phyloP scores from a whole-genome alignment of 331 rosid genomes.

The Phaseolus coccineus region DNA sequence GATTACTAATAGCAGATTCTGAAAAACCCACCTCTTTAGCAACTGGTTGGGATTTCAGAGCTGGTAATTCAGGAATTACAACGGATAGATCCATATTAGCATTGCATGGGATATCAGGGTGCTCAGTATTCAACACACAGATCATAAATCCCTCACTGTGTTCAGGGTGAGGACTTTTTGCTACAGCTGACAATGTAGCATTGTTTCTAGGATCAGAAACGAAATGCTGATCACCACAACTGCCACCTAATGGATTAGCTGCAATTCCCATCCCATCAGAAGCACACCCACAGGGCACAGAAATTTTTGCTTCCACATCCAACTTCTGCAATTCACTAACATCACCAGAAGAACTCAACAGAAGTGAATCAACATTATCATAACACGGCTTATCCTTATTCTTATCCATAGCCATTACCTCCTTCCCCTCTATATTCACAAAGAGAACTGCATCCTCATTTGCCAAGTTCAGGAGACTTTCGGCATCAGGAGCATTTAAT shows the following conservation, averaged over 20 bases:
- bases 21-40: constrained; percentile 46
- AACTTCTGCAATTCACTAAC: constrained; percentile 50
- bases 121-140: constrained; percentile 72
- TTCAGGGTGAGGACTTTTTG: constrained; percentile 39
- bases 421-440: constrained; percentile 57
- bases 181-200: constrained; percentile 37
- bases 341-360: constrained; percentile 55
- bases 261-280: constrained; percentile 40
- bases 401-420: constrained; percentile 16
- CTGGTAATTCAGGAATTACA: constrained; percentile 26
- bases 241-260: constrained; percentile 37
- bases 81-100: constrained; percentile 36
- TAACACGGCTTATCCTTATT: constrained; percentile 43
- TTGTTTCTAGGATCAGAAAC: constrained; percentile 49
- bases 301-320: constrained; percentile 36
- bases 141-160: constrained; percentile 40
- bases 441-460: constrained; percentile 50
- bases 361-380: constrained; percentile 51
- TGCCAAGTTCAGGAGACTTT: constrained; percentile 52
- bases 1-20: constrained; percentile 38
- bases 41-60: constrained; percentile 40
- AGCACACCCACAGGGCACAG: constrained; percentile 41
- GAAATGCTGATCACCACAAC: constrained; percentile 41
- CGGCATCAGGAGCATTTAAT: constrained; percentile 41
- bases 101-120: constrained; percentile 68